phyloP scores from a whole-genome alignment of 1,284 basidiomycete species.

The Takashimella koratensis region DNA sequence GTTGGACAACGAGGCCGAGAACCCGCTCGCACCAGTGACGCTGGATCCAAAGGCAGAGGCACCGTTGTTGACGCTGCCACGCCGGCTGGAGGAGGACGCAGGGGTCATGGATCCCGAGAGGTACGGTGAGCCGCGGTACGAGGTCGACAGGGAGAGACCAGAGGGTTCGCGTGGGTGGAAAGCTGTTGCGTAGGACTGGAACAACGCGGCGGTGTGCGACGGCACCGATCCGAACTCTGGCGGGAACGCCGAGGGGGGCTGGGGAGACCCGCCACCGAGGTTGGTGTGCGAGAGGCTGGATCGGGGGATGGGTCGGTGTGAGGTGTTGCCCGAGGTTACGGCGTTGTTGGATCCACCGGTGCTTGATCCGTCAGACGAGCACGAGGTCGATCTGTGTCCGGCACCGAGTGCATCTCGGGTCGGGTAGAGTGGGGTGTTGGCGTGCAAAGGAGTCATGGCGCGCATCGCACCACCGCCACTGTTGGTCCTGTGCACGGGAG shows the following conservation, averaged over 20 bases:
- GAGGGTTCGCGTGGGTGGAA: conserved; percentile 32
- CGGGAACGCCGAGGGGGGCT: conserved; percentile 12
- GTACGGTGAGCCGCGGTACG: not conserved
- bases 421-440: conserved; percentile 1
- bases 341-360: conserved; percentile 14
- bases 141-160: not conserved
- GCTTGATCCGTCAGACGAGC: conserved; percentile 18
- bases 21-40: not conserved
- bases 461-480: conserved; percentile 21
- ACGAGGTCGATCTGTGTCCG: conserved; percentile 14
- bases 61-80: not conserved
- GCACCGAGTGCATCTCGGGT: not conserved
- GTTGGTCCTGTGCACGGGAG: conserved; percentile 14
- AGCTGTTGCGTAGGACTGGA: conserved; percentile 35
- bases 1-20: not conserved
- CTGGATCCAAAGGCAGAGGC: not conserved
- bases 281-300: conserved; percentile 37
- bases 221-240: conserved; percentile 38
- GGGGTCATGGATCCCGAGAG: not conserved
- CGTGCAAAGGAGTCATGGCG: conserved; percentile 27
- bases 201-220: conserved; percentile 30
- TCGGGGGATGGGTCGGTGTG: conserved; percentile 25
- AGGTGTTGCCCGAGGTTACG: not conserved
- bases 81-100: not conserved
- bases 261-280: conserved; percentile 21